These are phyloP conservation scores for Ocimum tenuiflorum DNA, from an alignment of 257 asterid species.

Conservation along the genomic window DNA sequence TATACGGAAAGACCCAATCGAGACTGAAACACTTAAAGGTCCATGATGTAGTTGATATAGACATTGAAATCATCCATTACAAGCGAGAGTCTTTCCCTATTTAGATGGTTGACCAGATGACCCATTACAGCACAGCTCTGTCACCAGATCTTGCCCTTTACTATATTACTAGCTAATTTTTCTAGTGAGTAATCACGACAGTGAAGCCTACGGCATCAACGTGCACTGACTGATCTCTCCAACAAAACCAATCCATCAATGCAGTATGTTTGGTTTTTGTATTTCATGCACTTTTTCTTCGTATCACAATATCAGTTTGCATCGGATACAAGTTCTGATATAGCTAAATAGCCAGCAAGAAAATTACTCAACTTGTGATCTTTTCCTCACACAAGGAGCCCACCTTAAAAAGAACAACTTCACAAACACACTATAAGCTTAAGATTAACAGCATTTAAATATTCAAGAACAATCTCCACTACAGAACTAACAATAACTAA, in stretches of 20 bases:
- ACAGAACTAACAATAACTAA: background rate
- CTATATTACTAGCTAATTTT: background rate
- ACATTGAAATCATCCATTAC: background rate
- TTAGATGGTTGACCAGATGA: background rate
- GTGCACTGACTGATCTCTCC: background rate
- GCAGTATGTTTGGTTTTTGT: background rate
- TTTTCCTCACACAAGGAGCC: background rate
- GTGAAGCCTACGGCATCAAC: background rate
- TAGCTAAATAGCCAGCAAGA: background rate
- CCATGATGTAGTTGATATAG: background rate
- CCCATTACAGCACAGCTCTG: background rate
- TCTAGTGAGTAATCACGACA: slow-evolving; percentile 1
- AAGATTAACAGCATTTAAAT: slow-evolving; percentile 5
- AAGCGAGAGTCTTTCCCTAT: background rate
- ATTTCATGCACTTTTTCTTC: background rate
- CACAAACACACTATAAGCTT: background rate
- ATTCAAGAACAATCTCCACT: background rate
- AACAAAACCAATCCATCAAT: background rate
- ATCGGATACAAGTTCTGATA: too few relatives aligned
- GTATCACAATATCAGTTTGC: background rate
- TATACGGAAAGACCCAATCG: background rate
- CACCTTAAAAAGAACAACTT: background rate
- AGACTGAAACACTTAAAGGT: background rate
- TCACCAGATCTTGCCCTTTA: background rate
- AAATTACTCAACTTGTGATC: background rate